These are phyloP conservation scores for Grosmannia penicillata DNA, from an alignment of 2,329 filamentous ascomycete genomes.

Conservation along the genomic window DNA sequence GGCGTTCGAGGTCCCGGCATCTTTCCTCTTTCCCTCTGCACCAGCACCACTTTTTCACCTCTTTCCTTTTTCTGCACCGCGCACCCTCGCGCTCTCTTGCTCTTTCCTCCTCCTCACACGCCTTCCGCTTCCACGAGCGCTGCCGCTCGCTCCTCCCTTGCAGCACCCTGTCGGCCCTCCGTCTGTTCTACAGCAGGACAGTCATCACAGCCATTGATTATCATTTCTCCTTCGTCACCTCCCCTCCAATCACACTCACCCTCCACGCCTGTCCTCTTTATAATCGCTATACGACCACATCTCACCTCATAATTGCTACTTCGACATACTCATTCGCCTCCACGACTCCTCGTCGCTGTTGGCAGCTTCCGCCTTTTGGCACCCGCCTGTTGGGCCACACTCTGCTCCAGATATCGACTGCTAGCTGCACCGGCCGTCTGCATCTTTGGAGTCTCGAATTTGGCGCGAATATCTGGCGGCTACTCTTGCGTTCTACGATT, in stretches of 20 bases:
- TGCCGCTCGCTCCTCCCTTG: neutral
- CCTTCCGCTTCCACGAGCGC: too few relatives aligned
- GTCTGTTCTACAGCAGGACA: too few relatives aligned
- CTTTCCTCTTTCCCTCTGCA: constrained; percentile 4
- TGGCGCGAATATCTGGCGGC: too few relatives aligned
- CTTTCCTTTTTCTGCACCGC: constrained; percentile 5
- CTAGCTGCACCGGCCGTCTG: too few relatives aligned
- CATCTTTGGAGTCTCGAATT: too few relatives aligned
- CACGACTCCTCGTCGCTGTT: neutral
- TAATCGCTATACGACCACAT: neutral
- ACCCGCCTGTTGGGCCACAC: neutral
- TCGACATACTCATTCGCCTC: neutral
- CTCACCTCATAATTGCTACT: neutral
- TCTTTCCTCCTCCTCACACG: too few relatives aligned
- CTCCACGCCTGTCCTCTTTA: neutral
- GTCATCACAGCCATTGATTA: too few relatives aligned
- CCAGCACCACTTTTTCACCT: constrained; percentile 2
- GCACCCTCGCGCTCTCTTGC: neutral
- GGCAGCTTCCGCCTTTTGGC: neutral
- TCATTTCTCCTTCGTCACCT: neutral
- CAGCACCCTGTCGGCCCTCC: too few relatives aligned
- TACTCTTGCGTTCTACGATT: too few relatives aligned
- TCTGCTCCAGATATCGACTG: neutral
- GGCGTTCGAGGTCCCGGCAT: constrained; percentile 2
- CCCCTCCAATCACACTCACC: too few relatives aligned